phyloP scores from a whole-genome alignment of 169 alveolate genomes.

The Babesia caballi region DNA sequence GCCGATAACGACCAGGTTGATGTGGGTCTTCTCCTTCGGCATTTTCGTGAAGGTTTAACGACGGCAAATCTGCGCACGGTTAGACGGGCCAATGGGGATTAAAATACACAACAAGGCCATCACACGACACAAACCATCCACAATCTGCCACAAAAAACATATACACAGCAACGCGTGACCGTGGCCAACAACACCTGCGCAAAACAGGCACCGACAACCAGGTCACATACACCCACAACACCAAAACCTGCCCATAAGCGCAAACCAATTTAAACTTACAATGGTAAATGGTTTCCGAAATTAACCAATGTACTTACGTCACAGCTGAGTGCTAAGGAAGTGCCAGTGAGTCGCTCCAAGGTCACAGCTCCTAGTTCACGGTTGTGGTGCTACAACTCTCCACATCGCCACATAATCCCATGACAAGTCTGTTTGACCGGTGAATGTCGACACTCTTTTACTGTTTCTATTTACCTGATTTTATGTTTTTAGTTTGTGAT shows the following conservation, averaged over 20 bases:
- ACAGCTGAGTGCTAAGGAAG: too few relatives aligned
- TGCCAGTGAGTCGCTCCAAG: too few relatives aligned
- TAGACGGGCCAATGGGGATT: neutral
- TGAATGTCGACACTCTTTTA: too few relatives aligned
- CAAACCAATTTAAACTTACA: neutral
- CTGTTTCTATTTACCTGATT: too few relatives aligned
- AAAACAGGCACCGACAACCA: neutral
- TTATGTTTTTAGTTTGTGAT: too few relatives aligned
- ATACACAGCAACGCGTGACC: neutral
- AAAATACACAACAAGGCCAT: neutral
- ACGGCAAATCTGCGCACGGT: constrained; percentile 2
- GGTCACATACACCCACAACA: constrained; percentile 2
- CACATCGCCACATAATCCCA: too few relatives aligned
- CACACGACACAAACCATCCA: neutral
- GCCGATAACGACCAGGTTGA: constrained; percentile 93
- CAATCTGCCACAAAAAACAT: neutral
- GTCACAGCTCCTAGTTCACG: too few relatives aligned
- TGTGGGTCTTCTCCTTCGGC: constrained; percentile 88
- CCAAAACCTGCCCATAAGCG: neutral
- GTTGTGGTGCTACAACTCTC: too few relatives aligned
- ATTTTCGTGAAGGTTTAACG: constrained; percentile 36
- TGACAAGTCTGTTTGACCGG: too few relatives aligned
- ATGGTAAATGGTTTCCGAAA: too few relatives aligned
- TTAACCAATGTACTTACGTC: too few relatives aligned
- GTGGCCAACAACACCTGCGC: neutral